A percentile compares a stretch with the other conserved stretches of the same genome.
These are phyloP conservation scores for Thalia dealbata DNA, from an alignment of 176 grass and related monocot genomes.

Conservation along the genomic window DNA sequence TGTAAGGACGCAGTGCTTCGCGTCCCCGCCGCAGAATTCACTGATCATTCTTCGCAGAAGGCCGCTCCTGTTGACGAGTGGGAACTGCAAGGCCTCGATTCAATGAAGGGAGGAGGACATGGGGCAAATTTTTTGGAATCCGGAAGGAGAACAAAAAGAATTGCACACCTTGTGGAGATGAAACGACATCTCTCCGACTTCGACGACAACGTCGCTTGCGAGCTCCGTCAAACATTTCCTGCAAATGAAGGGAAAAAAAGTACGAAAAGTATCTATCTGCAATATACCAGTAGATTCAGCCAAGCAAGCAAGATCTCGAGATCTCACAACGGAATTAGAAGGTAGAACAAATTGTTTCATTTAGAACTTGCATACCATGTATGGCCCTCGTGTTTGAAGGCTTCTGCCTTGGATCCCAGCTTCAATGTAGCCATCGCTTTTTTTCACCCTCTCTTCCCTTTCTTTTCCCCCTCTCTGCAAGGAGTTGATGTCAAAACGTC, in stretches of 20 bases:
- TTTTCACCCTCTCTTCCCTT: neutral
- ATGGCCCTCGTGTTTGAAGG: slow-evolving; percentile 49
- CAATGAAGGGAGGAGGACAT: neutral
- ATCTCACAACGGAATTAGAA: neutral
- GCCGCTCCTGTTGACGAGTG: slow-evolving; percentile 1
- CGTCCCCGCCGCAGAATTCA: neutral
- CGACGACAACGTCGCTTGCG: slow-evolving; percentile 46
- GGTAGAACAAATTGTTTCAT: too few species aligned
- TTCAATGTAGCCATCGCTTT: slow-evolving; percentile 63
- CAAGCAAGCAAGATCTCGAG: neutral
- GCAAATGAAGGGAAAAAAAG: too few species aligned
- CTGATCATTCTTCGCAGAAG: neutral
- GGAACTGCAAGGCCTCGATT: neutral
- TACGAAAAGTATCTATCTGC: too few species aligned
- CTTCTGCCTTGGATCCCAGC: slow-evolving; percentile 51
- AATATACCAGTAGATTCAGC: neutral
- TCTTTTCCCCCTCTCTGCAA: neutral
- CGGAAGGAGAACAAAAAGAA: neutral
- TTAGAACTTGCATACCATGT: slow-evolving; percentile 31
- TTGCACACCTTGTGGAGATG: slow-evolving; percentile 55
- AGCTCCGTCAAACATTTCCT: slow-evolving; percentile 57
- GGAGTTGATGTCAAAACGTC: neutral
- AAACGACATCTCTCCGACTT: slow-evolving; percentile 64
- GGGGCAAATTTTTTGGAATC: neutral
- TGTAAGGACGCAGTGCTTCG: neutral